Percentiles rank a stretch among this genome's conserved stretches.
Evolutionary conservation across 2,329 filamentous ascomycete species (phyloP).

Genomic region (Rosellinia necatrix): DNA sequence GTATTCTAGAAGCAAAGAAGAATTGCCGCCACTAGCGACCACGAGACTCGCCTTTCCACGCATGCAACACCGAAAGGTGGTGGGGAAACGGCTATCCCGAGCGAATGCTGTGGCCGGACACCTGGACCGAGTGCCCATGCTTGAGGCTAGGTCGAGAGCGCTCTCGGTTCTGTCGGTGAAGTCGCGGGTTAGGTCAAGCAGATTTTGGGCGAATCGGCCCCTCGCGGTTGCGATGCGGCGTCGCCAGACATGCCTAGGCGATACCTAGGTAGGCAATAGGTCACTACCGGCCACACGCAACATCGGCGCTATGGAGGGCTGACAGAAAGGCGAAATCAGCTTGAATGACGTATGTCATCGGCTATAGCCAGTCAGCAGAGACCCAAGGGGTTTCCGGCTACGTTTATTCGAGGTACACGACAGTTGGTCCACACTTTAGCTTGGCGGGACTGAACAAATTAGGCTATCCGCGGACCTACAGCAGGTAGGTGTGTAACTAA

Average conservation of each 20-base stretch:
- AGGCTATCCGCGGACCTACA: too few relatives aligned
- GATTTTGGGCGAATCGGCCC: constrained; percentile 9
- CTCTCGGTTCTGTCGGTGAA: constrained; percentile 15
- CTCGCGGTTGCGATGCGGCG: not conserved
- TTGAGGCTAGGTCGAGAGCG: not conserved
- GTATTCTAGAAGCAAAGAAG: constrained; percentile 25
- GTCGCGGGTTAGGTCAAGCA: not conserved
- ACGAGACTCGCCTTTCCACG: constrained; percentile 8
- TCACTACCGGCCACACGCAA: not conserved
- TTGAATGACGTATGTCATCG: constrained; percentile 24
- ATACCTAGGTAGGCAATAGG: not conserved
- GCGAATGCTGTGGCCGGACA: constrained; percentile 31
- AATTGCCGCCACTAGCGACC: constrained; percentile 11
- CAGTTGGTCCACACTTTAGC: not conserved
- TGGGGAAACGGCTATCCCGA: constrained; percentile 39
- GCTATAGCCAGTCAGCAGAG: not conserved
- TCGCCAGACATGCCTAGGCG: not conserved
- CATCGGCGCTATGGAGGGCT: constrained; percentile 12
- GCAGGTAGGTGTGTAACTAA: too few relatives aligned
- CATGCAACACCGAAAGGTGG: constrained; percentile 20
- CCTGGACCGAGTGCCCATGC: constrained; percentile 29
- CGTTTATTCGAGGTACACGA: not conserved
- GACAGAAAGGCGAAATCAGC: constrained; percentile 18
- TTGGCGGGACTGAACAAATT: not conserved
- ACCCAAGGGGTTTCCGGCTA: not conserved